Conservation (phyloP, 1,139 yeast genomes). For the Kurtzmaniella natalensis region DNA sequence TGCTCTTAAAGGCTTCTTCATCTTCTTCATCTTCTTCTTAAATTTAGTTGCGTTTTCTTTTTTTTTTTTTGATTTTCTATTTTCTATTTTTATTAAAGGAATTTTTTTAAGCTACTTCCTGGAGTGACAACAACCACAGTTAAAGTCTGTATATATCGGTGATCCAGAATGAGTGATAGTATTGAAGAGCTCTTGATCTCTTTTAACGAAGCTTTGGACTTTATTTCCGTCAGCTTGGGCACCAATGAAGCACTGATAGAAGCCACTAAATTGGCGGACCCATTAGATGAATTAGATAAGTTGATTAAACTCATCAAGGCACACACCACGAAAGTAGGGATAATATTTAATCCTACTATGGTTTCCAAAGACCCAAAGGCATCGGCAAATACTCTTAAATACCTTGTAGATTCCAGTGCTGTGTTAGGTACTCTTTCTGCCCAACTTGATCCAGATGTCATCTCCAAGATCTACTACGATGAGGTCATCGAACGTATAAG, state of each 20-base stretch:
- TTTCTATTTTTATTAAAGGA: too few relatives aligned
- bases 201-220: conserved; percentile 30
- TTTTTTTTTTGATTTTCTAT: neutral
- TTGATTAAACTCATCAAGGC: conserved; percentile 62
- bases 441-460: conserved; percentile 33
- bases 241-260: conserved; percentile 15
- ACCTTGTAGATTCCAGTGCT: conserved; percentile 41
- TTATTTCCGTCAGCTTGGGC: conserved; percentile 22
- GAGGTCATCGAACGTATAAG: conserved; percentile 30
- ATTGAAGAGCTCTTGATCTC: conserved; percentile 22
- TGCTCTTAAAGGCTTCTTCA: too few relatives aligned
- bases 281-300: conserved; percentile 56
- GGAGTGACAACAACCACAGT: neutral
- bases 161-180: conserved; percentile 19
- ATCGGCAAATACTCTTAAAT: conserved; percentile 50
- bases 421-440: conserved; percentile 43
- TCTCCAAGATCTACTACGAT: conserved; percentile 38
- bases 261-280: conserved; percentile 36
- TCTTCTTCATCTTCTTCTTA: too few relatives aligned
- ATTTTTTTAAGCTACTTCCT: neutral
- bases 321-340: conserved; percentile 75
- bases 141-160: too few relatives aligned
- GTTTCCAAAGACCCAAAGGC: conserved; percentile 38
- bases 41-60: too few relatives aligned
- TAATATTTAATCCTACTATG: conserved; percentile 63